phyloP scores from a whole-genome alignment of 768 basidiomycete genomes.

The Russula brevipes region DNA sequence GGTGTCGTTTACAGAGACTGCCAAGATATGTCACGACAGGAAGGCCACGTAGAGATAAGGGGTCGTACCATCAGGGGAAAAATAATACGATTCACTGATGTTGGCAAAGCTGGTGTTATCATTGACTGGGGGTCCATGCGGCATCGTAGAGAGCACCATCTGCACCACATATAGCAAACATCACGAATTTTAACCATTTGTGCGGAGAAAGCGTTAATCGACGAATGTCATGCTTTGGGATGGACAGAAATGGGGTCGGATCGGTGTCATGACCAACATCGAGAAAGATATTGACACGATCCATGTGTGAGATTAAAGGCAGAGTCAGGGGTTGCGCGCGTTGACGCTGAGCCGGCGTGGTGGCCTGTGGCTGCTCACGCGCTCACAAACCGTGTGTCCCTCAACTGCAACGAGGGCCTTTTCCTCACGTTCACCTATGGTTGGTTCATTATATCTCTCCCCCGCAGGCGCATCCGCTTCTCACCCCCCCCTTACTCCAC shows the following conservation, averaged over 20 bases:
- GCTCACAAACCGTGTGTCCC: too few relatives aligned
- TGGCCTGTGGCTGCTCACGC: too few relatives aligned
- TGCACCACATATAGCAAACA: background rate
- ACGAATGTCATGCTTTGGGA: background rate
- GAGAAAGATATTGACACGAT: background rate
- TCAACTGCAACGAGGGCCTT: background rate
- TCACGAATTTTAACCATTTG: background rate
- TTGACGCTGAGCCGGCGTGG: too few relatives aligned
- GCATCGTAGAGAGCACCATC: background rate
- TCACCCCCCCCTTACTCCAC: background rate
- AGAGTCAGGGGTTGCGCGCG: too few relatives aligned
- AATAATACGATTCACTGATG: background rate
- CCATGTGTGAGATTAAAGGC: background rate
- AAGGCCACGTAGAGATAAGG: background rate
- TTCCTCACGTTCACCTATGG: conserved; percentile 5
- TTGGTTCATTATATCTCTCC: conserved; percentile 1
- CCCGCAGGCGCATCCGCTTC: background rate
- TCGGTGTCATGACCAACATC: too few relatives aligned
- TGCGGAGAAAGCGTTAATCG: background rate
- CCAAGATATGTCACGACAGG: background rate
- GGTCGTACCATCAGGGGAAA: background rate
- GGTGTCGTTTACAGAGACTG: background rate
- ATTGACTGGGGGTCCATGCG: background rate
- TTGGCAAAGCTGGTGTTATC: background rate
- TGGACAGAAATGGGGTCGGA: background rate